Evolutionary conservation across 2,329 filamentous ascomycete genomes (phyloP), one percentile per base, ranked within the genome.

Genomic region (Aspergillus ustus): DNA sequence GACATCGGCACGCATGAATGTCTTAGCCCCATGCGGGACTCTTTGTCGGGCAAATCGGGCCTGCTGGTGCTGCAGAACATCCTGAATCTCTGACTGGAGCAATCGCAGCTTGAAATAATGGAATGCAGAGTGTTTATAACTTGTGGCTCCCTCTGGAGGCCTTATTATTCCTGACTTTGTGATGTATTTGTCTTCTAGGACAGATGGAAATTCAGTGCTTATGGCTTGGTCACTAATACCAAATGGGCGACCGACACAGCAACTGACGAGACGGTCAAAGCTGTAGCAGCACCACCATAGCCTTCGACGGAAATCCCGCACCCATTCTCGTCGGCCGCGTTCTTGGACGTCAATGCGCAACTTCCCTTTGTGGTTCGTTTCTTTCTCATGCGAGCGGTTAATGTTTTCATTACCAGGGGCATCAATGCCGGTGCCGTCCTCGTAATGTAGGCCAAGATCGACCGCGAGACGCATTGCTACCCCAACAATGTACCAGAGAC

Each of bases 201-300:
- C 78, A 3, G 92, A 97, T 1, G 94, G 94, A 67, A 97, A 96
- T 72, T 97, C 92, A 0, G 94, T 97, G 15, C 94, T 98, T 70
- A 98, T 92, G 65, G 96, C 92, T 74, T 96, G 91, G 78, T 98
- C 95, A n/a, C 91, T 93, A 65, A 98, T 92, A 31, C 94, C 93
- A 71, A 97, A 96, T 7, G 94, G 95, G 59, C 94, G 85, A 43
- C 94, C 94, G 28, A 98, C 94, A 69, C 93, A 97, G 22, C 92
- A 93, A 71, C 92, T 95, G 54, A 98, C 94, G 5, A 98, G 87
- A n/a, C 94, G 87, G 77, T 98, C 94, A 59, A 98, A 87, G 5
- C 92, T 94, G 77, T 98, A 98, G 1, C 93, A 93, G 78, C 93
- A 97, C 94, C 95, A 98, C 93, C 93, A 98, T 15, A 98, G 82